phyloP scores from a whole-genome alignment of 176 grass and related monocot genomes.

The Oryza brachyantha region DNA sequence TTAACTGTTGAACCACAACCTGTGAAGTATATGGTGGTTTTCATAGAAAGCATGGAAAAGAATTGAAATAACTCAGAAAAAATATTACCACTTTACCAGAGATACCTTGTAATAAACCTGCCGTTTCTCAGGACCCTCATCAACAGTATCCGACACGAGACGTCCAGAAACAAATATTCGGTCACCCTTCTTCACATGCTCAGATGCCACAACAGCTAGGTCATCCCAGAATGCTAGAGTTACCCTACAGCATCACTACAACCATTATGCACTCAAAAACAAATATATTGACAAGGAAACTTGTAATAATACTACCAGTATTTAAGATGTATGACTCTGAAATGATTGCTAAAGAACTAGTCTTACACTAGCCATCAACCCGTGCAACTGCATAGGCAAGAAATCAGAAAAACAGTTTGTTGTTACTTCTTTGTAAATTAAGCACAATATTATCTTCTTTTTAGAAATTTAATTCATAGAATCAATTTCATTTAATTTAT shows the following conservation, averaged over 20 bases:
- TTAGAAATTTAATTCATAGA: too few species aligned
- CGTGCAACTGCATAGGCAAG: too few species aligned
- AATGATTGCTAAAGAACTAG: not conserved
- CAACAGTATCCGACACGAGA: conserved; percentile 74
- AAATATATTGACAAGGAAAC: not conserved
- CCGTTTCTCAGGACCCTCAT: conserved; percentile 56
- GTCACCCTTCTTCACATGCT: conserved; percentile 73
- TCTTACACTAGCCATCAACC: not conserved
- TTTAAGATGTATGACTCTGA: not conserved
- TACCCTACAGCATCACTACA: conserved; percentile 42
- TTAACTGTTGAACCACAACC: conserved; percentile 83
- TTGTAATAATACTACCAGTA: not conserved
- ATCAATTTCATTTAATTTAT: too few species aligned
- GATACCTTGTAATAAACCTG: conserved; percentile 83
- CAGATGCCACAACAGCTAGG: conserved; percentile 64
- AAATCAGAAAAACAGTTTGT: too few species aligned
- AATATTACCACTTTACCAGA: not conserved
- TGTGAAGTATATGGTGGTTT: conserved; percentile 28
- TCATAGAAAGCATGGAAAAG: conserved; percentile 22
- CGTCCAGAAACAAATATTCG: conserved; percentile 79
- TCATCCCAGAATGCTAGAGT: conserved; percentile 90
- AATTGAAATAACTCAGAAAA: not conserved
- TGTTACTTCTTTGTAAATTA: too few species aligned
- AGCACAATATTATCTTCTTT: too few species aligned
- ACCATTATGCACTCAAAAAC: not conserved